Evolutionary conservation across 2,329 filamentous ascomycete species (phyloP).

Genomic region (Gyromitra esculenta): DNA sequence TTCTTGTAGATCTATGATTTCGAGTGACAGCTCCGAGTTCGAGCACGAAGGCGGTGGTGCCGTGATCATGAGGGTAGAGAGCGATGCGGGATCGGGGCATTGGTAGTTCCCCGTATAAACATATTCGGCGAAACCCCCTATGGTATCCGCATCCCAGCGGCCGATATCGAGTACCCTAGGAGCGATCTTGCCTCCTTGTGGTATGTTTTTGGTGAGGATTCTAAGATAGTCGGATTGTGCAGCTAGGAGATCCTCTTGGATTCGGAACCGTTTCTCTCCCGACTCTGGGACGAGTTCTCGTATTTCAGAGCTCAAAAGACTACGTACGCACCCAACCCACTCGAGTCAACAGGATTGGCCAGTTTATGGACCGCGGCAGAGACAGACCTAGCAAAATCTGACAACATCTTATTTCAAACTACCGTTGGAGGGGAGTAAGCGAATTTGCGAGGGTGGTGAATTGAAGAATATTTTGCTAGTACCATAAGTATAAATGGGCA

Average conservation of each 20-base stretch:
- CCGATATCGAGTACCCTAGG: background rate
- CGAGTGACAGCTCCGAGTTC: too few relatives aligned
- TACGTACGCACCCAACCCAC: background rate
- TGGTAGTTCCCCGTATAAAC: slow-evolving; percentile 21
- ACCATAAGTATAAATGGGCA: too few relatives aligned
- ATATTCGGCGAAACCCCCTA: slow-evolving; percentile 19
- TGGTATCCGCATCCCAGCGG: background rate
- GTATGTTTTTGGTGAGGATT: background rate
- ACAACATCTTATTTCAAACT: too few relatives aligned
- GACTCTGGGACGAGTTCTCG: background rate
- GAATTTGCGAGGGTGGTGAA: too few relatives aligned
- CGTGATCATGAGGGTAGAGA: background rate
- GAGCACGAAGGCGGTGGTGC: background rate
- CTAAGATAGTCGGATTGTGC: background rate
- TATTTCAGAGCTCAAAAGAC: background rate
- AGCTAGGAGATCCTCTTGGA: slow-evolving; percentile 1
- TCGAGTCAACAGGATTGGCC: too few relatives aligned
- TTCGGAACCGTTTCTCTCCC: background rate
- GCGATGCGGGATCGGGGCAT: background rate
- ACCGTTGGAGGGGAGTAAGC: too few relatives aligned
- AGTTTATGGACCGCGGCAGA: too few relatives aligned
- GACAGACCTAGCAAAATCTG: too few relatives aligned
- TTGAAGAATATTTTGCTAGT: too few relatives aligned
- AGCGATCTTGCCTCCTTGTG: background rate
- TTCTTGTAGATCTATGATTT: background rate